Base-by-base conservation (phyloP, 2,329 filamentous ascomycete species). In the Lojkania enalia region DNA sequence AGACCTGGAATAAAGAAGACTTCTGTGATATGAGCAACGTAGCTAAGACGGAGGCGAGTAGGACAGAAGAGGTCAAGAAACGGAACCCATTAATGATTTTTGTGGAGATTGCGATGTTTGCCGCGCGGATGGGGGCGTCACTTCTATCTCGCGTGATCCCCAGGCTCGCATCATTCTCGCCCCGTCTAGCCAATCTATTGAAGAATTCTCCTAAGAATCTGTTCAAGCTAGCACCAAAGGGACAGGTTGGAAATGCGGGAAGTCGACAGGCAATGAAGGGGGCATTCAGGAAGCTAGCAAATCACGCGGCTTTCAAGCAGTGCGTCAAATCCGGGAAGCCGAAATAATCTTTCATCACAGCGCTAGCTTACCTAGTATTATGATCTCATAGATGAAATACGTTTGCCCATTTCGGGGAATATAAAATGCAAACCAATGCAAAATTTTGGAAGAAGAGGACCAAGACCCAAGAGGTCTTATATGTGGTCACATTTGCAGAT, bases 191-290 rank as follows among this genome's bases (percentile, higher is more conserved):
- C 18, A 40, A 20, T 7, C 15, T 40, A 19, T 20, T 40, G 23
- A 13, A 30, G 19, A 40, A 32, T 23, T 31, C 38, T 5, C 38
- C 38, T 15, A 40, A 40, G 18, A 32, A 40, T 32, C 18, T 40
- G 27, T 40, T 40, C 38, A 40, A 40, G 38, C 18, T 40, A n/a
- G 38, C 38, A 40, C 38, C 38, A 6, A 40, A 40, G 25, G 38
- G 38, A 5, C 38, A 40, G 15, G 30, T 27, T 27, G 23, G 31
- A 6, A 35, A 35, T 16, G 40, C 40, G 20, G 40, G 40, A 27
- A 42, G 31, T 31, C 40, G 40, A 35, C 18, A 42, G 40, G 40
- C 40, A 21, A 42, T 42, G 40, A 42, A 42, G 21, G 4, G 16
- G 20, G 40, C 40, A 4, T 42, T 42, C 31, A 19, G 18, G 15